phyloP scores from a whole-genome alignment of 2,329 filamentous ascomycete genomes.

The Penicillium sp. region DNA sequence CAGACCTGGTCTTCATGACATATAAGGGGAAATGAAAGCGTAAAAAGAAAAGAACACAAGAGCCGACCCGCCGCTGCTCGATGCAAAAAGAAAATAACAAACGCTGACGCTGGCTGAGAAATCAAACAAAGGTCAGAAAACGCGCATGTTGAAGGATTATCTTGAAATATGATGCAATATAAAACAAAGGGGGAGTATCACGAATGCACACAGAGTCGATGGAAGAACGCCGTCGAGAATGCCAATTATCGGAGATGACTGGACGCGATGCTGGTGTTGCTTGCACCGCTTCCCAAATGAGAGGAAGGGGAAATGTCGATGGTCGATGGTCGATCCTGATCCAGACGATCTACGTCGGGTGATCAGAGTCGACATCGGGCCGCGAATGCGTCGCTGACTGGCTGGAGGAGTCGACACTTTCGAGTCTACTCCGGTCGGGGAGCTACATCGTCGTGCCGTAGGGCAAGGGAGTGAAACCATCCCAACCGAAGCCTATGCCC shows the following conservation, averaged over 20 bases:
- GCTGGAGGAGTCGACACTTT: constrained; percentile 23
- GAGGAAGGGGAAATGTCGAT: constrained; percentile 27
- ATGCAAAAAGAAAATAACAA: constrained; percentile 36
- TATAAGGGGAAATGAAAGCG: constrained; percentile 39
- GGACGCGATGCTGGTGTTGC: constrained; percentile 36
- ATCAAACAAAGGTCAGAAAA: constrained; percentile 41
- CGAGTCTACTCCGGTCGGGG: constrained; percentile 30
- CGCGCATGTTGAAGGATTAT: constrained; percentile 31
- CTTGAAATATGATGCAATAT: constrained; percentile 31
- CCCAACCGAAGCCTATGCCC: constrained; percentile 60
- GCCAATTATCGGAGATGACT: constrained; percentile 45
- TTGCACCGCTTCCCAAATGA: constrained; percentile 24
- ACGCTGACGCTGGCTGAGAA: constrained; percentile 50
- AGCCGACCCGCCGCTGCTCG: constrained; percentile 48
- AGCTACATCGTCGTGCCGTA: constrained; percentile 70
- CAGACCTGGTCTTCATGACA: constrained; percentile 48
- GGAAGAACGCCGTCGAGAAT: constrained; percentile 54
- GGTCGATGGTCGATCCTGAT: background rate
- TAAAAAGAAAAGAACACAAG: constrained; percentile 37
- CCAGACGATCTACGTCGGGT: constrained; percentile 21
- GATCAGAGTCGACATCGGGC: constrained; percentile 6
- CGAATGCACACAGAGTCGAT: constrained; percentile 44
- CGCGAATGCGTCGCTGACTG: constrained; percentile 8
- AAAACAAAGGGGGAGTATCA: constrained; percentile 40
- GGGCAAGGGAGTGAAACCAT: constrained; percentile 65